These are phyloP conservation scores for Phoma herbarum DNA, from an alignment of 2,329 filamentous ascomycete genomes.

Conservation along the genomic window DNA sequence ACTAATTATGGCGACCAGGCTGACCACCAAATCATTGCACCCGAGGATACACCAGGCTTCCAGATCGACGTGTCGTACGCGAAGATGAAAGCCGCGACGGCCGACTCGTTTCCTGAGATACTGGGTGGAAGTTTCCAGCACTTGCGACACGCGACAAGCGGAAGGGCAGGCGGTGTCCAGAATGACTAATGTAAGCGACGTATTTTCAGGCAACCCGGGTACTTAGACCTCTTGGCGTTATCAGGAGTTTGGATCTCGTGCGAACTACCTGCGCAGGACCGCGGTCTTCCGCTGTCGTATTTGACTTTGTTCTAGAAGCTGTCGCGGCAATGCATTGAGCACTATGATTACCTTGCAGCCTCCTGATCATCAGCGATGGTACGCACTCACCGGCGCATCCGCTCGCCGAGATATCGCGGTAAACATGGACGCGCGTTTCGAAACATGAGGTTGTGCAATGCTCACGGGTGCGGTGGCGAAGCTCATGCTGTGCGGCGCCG, in stretches of 20 bases:
- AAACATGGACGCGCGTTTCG: conserved; percentile 1
- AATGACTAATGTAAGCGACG: background rate
- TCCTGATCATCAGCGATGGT: conserved; percentile 17
- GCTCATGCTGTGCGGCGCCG: conserved; percentile 6
- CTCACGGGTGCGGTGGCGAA: background rate
- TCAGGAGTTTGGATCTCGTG: background rate
- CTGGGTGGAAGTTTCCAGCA: conserved; percentile 21
- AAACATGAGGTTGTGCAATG: conserved; percentile 8
- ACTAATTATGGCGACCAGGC: conserved; percentile 34
- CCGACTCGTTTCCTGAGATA: conserved; percentile 25
- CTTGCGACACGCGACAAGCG: conserved; percentile 18
- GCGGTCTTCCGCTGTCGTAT: conserved; percentile 2
- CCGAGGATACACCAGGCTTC: conserved; percentile 48
- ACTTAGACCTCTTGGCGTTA: conserved; percentile 5
- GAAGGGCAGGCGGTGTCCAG: conserved; percentile 13
- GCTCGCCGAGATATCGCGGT: background rate
- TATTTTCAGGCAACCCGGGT: background rate
- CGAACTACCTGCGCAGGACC: background rate
- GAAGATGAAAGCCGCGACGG: conserved; percentile 49
- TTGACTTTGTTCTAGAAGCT: conserved; percentile 18
- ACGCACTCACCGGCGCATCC: conserved; percentile 6
- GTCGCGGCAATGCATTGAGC: conserved; percentile 15
- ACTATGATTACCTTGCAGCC: conserved; percentile 8
- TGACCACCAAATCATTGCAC: conserved; percentile 47
- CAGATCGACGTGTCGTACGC: conserved; percentile 52